These are phyloP conservation scores for Aspergillus sp. DNA, from an alignment of 2,329 filamentous ascomycete species.

Conservation along the genomic window DNA sequence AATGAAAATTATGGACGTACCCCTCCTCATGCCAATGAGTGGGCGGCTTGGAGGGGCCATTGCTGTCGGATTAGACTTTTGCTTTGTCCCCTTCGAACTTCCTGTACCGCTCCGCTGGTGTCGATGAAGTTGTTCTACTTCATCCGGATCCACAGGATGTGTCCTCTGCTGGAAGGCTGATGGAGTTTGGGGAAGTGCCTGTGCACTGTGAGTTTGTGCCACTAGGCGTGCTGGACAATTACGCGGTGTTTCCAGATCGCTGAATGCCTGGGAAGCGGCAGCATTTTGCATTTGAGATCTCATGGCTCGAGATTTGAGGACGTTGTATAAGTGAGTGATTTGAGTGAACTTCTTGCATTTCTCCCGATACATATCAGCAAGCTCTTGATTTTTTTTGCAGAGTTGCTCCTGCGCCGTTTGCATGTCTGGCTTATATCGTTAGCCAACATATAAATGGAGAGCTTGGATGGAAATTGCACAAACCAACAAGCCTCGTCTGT, in stretches of 20 bases:
- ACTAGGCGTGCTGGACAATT: conserved; percentile 15
- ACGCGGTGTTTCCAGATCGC: conserved; percentile 30
- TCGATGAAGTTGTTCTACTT: conserved; percentile 38
- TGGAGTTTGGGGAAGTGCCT: conserved; percentile 27
- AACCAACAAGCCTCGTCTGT: conserved; percentile 65
- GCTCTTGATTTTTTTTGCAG: conserved; percentile 69
- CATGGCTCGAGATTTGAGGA: conserved; percentile 57
- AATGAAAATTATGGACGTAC: conserved; percentile 19
- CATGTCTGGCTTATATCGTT: conserved; percentile 47
- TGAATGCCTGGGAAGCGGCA: conserved; percentile 50
- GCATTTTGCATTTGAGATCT: conserved; percentile 55
- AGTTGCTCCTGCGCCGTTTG: conserved; percentile 63
- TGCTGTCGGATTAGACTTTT: conserved; percentile 18
- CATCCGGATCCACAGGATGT: conserved; percentile 25
- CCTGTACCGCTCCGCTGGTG: conserved; percentile 43
- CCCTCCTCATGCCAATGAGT: conserved; percentile 18
- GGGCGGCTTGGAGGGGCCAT: conserved; percentile 36
- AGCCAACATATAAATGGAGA: neutral
- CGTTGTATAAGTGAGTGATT: conserved; percentile 61
- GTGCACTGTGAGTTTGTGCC: conserved; percentile 10
- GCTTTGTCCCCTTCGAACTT: conserved; percentile 32
- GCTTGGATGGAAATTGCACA: conserved; percentile 19
- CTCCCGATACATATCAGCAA: conserved; percentile 65
- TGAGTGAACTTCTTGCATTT: conserved; percentile 70
- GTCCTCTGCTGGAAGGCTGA: conserved; percentile 21